These are phyloP conservation scores for Acer yangbiense DNA, from an alignment of 345 rosid species.

Conservation along the genomic window DNA sequence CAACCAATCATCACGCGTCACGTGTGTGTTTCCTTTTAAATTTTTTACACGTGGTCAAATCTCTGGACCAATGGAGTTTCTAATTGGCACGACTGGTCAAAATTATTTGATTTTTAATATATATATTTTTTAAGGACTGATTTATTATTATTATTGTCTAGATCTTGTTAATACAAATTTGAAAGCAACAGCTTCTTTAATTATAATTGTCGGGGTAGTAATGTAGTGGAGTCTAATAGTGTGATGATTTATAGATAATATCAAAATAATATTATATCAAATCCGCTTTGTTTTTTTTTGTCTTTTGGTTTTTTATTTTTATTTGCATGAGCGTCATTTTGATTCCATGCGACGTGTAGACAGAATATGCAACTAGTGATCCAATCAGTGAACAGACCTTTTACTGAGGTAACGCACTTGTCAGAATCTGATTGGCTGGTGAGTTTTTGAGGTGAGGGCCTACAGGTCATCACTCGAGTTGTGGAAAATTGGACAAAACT, in stretches of 20 bases:
- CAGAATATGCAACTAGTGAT: neutral
- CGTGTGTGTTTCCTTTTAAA: neutral
- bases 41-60: neutral
- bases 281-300: neutral
- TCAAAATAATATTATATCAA: neutral
- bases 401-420: neutral
- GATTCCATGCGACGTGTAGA: neutral
- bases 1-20: neutral
- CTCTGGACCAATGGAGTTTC: neutral
- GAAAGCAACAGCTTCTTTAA: constrained; percentile 9
- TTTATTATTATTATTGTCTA: neutral
- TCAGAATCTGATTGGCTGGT: neutral
- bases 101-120: neutral
- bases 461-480: neutral
- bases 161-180: constrained; percentile 1
- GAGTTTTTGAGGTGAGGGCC: neutral
- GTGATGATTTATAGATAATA: neutral
- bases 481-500: neutral
- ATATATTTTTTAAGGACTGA: neutral
- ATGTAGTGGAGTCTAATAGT: too few relatives aligned
- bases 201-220: neutral
- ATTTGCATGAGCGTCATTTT: neutral
- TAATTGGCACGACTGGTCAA: neutral
- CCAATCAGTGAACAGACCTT: neutral
- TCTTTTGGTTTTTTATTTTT: neutral